Base-by-base conservation (phyloP, 1,139 yeast species). In the Pichiaceae sp. region DNA sequence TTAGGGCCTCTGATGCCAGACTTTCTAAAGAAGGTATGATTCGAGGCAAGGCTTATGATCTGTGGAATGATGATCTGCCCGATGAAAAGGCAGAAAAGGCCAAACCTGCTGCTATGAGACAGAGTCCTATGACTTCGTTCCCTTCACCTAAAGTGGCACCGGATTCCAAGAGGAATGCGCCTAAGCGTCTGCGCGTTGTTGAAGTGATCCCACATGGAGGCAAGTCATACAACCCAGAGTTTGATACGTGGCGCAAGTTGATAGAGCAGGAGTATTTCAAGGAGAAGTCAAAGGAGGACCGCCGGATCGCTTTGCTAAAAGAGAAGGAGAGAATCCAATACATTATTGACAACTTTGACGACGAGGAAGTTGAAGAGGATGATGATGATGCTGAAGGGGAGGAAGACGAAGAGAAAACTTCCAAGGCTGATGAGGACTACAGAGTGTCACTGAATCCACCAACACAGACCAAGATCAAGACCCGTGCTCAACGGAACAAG, bases 171-270 rank as follows among this genome's bases (percentile, higher is more conserved):
- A 64, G 61, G 31, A 60, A 63, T 35, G 64, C 64, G 2, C 86
- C 95, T 1, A 59, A 78, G 21, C 51, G 55, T 18, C 67, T 72
- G 34, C 64, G 61, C 46, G 66, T 70, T 17, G 58, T 68, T 5
- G 78, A 74, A 18, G 61, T 53, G 6, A 42, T 78, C 5, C 86
- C 91, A 16, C 81, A 79, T 50, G 91, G 80, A 2, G 98, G 98
- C 38, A 83, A 83, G 57, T 89, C 97, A 3, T 91, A 91, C 56
- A 91, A 91, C 56, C 98, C 98, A 26, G 73, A 93, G 12, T 66
- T 81, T 45, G 83, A 80, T 42, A 76, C 85, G 26, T 91, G 98
- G 98, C 75, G 77, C 51, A 64, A 63, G 23, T 67, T 89, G 49
- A 72, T 91, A 39, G 65, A 74, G 42, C 65, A 68, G 41, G 96